A percentile compares a stretch with the other conserved stretches of the same genome.
Evolutionary conservation across 2,329 filamentous ascomycete species (phyloP).

Genomic region (Rutstroemia sp.): DNA sequence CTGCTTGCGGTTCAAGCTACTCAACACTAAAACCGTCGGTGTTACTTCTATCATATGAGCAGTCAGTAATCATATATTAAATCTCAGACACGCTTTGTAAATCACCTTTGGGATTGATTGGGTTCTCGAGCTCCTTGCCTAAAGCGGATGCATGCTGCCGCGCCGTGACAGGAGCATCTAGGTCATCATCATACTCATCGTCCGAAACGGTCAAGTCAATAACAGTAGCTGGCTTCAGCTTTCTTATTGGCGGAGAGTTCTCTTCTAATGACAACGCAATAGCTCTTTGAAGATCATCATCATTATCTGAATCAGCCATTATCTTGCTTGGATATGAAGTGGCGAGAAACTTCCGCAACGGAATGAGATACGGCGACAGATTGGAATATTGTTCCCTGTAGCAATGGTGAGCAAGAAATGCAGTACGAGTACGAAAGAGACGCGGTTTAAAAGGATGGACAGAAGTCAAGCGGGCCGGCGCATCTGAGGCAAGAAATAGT

Average conservation of each 20-base stretch:
- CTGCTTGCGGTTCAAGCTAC: constrained; percentile 55
- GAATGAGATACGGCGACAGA: background rate
- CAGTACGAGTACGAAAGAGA: too few relatives aligned
- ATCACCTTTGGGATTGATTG: background rate
- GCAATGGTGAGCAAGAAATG: too few relatives aligned
- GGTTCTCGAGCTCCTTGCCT: background rate
- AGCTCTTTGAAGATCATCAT: constrained; percentile 52
- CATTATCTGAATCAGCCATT: constrained; percentile 26
- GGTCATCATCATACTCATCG: constrained; percentile 24
- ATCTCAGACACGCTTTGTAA: background rate
- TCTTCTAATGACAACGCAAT: constrained; percentile 48
- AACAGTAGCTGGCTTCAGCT: constrained; percentile 17
- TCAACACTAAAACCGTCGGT: background rate
- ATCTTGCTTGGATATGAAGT: too few relatives aligned
- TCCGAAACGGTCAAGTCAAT: constrained; percentile 30
- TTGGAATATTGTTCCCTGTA: background rate
- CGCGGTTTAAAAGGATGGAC: too few relatives aligned
- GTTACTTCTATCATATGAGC: background rate
- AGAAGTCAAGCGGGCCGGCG: too few relatives aligned
- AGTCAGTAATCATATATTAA: background rate
- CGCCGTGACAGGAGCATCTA: constrained; percentile 23
- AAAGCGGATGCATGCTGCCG: background rate
- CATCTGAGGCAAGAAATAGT: too few relatives aligned
- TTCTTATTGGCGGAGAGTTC: background rate
- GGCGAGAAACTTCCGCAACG: background rate